A percentile compares a stretch with the other conserved stretches of the same genome.
Conservation (phyloP, 495 filamentous ascomycete species). For the Penicillium dipodomyicola region DNA sequence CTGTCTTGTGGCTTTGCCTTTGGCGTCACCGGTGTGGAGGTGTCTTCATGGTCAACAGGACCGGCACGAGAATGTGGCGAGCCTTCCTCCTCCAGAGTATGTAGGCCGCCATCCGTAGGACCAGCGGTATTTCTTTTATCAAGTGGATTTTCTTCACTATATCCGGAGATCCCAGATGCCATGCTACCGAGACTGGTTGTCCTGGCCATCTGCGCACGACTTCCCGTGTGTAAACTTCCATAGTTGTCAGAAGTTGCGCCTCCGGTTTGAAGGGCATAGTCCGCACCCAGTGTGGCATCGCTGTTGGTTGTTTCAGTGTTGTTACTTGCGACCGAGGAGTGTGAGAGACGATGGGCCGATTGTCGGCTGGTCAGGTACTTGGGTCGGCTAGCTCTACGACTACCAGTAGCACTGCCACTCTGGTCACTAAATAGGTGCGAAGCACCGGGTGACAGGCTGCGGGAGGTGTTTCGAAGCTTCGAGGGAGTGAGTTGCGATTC, state of each 20-base stretch:
- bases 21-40: conserved; percentile 41
- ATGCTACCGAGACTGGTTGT: conserved; percentile 91
- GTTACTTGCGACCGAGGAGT: conserved; percentile 67
- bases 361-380: conserved; percentile 72
- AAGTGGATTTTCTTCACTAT: conserved; percentile 57
- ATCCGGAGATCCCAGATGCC: conserved; percentile 83
- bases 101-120: conserved; percentile 52
- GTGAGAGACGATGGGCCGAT: conserved; percentile 73
- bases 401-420: conserved; percentile 29
- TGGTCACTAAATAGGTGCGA: conserved; percentile 36
- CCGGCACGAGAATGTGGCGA: conserved; percentile 36
- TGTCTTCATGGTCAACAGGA: conserved; percentile 31
- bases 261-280: conserved; percentile 82
- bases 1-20: conserved; percentile 47
- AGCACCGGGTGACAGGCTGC: conserved; percentile 40
- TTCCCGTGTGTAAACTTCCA: conserved; percentile 38
- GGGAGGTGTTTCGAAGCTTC: conserved; percentile 25
- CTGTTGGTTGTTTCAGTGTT: conserved; percentile 59
- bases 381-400: conserved; percentile 53
- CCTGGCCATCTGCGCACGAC: conserved; percentile 61
- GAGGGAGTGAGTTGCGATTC: conserved; percentile 36
- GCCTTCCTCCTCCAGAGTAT: conserved; percentile 61
- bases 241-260: conserved; percentile 67
- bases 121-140: conserved; percentile 40
- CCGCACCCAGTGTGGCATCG: conserved; percentile 72